These are phyloP conservation scores for Cymbopogon citratus DNA, from an alignment of 176 grass and related monocot genomes.

Conservation along the genomic window DNA sequence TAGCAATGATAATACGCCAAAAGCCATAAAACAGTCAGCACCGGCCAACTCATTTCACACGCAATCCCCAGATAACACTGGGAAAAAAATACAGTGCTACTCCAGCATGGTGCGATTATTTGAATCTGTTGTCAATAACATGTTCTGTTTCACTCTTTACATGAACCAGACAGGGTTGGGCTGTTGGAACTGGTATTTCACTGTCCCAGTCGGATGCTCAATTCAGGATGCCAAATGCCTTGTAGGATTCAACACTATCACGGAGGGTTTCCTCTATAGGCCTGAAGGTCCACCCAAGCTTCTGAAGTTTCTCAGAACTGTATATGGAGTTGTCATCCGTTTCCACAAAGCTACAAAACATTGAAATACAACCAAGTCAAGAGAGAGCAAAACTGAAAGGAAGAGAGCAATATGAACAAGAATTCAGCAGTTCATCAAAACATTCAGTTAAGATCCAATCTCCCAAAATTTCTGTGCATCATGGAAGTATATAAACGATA, in stretches of 20 bases:
- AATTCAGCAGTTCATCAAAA: neutral
- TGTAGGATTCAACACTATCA: constrained; percentile 44
- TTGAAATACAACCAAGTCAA: neutral
- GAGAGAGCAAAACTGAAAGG: neutral
- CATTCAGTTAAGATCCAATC: neutral
- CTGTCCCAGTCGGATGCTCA: neutral
- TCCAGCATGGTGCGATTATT: too few relatives aligned
- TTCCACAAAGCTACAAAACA: constrained; percentile 35
- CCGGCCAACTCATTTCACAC: too few relatives aligned
- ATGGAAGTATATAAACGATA: neutral
- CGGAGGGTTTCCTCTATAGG: constrained; percentile 32
- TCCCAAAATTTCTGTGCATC: neutral
- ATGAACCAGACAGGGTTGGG: neutral
- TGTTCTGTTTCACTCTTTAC: too few relatives aligned
- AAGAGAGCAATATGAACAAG: neutral
- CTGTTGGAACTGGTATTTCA: neutral
- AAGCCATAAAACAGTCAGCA: too few relatives aligned
- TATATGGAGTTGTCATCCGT: neutral
- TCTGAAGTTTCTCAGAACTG: constrained; percentile 37
- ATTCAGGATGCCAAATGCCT: constrained; percentile 25
- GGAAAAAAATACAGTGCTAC: too few relatives aligned
- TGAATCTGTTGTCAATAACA: too few relatives aligned
- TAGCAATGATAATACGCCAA: too few relatives aligned
- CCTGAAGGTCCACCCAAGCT: constrained; percentile 45
- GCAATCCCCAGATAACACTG: too few relatives aligned